These are phyloP conservation scores for Spergularia azorica DNA, from an alignment of 179 eudicot genomes.

Conservation along the genomic window DNA sequence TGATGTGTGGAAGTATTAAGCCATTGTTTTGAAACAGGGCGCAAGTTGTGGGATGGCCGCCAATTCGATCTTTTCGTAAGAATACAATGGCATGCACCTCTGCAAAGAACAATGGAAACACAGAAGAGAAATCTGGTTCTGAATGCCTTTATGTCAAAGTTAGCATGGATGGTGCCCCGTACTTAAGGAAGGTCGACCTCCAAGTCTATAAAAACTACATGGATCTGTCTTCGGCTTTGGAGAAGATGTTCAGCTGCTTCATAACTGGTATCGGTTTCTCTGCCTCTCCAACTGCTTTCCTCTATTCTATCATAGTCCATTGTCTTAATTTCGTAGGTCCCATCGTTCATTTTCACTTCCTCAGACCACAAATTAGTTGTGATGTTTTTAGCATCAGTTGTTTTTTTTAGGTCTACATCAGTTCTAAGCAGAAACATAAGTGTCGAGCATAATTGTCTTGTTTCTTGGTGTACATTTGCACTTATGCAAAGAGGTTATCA, in stretches of 20 bases:
- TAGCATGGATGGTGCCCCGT: constrained; percentile 83
- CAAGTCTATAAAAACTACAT: constrained; percentile 47
- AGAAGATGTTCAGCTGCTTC: constrained; percentile 72
- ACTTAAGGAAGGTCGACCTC: constrained; percentile 68
- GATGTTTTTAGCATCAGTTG: no score
- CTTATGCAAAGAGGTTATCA: not conserved
- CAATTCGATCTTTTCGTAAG: constrained; percentile 80
- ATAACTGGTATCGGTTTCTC: constrained; percentile 44
- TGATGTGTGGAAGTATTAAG: not conserved
- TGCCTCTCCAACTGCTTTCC: not conserved
- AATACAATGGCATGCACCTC: constrained; percentile 61
- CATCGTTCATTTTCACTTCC: not conserved
- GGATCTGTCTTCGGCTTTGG: constrained; percentile 58
- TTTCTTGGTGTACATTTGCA: not conserved
- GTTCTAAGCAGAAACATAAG: not conserved
- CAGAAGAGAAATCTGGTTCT: constrained; percentile 35
- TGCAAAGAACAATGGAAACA: constrained; percentile 41
- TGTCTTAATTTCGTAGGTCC: not conserved
- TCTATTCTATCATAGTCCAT: not conserved
- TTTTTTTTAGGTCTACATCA: not conserved
- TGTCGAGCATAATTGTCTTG: not conserved
- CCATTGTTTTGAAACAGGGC: constrained; percentile 45
- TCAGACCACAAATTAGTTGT: not conserved
- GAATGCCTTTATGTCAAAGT: constrained; percentile 63
- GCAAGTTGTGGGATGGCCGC: constrained; percentile 95